A percentile compares a stretch with the other conserved stretches of the same genome.
These are phyloP conservation scores for Colletotrichum orbiculare DNA, from an alignment of 2,329 filamentous ascomycete genomes.

Conservation along the genomic window DNA sequence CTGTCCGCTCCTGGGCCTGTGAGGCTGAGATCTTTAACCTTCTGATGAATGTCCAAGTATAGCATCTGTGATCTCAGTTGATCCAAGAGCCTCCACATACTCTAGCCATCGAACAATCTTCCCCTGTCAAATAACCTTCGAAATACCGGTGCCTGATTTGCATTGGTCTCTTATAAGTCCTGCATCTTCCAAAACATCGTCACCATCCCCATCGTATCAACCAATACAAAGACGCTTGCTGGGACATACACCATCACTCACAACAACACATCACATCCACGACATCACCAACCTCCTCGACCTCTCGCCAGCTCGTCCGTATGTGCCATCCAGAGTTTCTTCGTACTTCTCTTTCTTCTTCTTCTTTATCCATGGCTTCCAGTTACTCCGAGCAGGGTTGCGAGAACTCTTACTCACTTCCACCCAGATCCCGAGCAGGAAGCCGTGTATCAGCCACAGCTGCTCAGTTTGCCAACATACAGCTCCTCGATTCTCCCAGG, in stretches of 20 bases:
- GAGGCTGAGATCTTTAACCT: slow-evolving; percentile 39
- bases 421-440: slow-evolving; percentile 47
- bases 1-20: slow-evolving; percentile 36
- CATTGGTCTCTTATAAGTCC: slow-evolving; percentile 34
- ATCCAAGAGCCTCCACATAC: slow-evolving; percentile 34
- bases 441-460: slow-evolving; percentile 45
- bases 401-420: slow-evolving; percentile 49
- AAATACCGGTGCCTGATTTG: slow-evolving; percentile 31
- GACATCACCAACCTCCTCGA: slow-evolving; percentile 9
- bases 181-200: slow-evolving; percentile 26
- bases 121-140: slow-evolving; percentile 28
- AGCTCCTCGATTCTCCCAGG: slow-evolving; percentile 42
- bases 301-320: slow-evolving; percentile 37
- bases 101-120: slow-evolving; percentile 35
- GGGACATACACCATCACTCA: slow-evolving; percentile 11
- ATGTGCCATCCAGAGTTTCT: slow-evolving; percentile 43
- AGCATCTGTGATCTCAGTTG: slow-evolving; percentile 37
- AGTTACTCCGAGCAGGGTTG: slow-evolving; percentile 41
- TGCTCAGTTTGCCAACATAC: slow-evolving; percentile 41
- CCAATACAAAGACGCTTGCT: slow-evolving; percentile 22
- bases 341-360: slow-evolving; percentile 39
- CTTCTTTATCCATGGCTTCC: slow-evolving; percentile 44
- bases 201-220: slow-evolving; percentile 24
- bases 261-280: slow-evolving; percentile 13
- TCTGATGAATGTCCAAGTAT: slow-evolving; percentile 39